phyloP scores from a whole-genome alignment of 306 rosid genomes.

The barrel medic (Medicago truncatula) region DNA sequence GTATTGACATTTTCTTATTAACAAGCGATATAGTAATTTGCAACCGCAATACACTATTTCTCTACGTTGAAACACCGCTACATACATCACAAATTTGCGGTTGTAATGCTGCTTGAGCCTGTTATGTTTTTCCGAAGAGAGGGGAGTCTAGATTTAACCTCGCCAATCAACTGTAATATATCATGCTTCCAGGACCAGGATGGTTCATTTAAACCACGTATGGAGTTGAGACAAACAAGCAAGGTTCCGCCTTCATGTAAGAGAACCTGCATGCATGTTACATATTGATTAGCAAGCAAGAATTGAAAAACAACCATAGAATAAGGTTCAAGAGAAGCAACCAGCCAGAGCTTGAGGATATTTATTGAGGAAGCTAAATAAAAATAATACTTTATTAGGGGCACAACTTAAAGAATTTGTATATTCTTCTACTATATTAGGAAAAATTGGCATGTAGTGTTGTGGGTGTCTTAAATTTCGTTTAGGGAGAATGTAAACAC shows the following conservation, averaged over 20 bases:
- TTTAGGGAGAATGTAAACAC: background rate
- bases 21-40: conserved; percentile 14
- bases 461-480: background rate
- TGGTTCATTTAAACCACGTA: conserved; percentile 84
- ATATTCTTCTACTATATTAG: background rate
- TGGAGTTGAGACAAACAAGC: conserved; percentile 90
- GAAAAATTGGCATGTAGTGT: background rate
- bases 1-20: conserved; percentile 26
- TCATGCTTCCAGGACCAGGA: conserved; percentile 92
- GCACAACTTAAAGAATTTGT: background rate
- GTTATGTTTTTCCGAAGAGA: conserved; percentile 37
- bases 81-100: conserved; percentile 50
- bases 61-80: conserved; percentile 20
- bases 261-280: conserved; percentile 77
- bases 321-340: conserved; percentile 16
- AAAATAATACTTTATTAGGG: conserved; percentile 1
- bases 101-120: conserved; percentile 45
- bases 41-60: conserved; percentile 20
- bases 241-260: conserved; percentile 98
- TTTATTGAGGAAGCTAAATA: background rate
- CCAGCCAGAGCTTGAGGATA: background rate
- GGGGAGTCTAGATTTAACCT: conserved; percentile 55
- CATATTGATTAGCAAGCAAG: conserved; percentile 25
- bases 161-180: conserved; percentile 43
- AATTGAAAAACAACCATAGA: conserved; percentile 18